Evolutionary conservation across 129 eudicot species (phyloP).

Genomic region (Solidago caesia): DNA sequence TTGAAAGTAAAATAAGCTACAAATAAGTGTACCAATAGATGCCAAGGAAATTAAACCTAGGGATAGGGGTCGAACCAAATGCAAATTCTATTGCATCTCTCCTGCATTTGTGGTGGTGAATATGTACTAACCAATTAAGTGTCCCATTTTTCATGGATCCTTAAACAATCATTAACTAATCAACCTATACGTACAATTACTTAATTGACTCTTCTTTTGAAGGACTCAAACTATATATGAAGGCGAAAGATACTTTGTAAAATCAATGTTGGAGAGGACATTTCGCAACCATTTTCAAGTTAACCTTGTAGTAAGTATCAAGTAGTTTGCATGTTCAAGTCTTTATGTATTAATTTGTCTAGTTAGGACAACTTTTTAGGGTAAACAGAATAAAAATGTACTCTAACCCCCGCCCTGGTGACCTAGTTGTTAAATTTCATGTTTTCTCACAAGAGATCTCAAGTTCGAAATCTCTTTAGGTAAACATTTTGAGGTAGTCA

Average conservation of each 20-base stretch:
- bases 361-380: not conserved
- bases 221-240: not conserved
- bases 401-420: too few species aligned
- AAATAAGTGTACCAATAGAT: not conserved
- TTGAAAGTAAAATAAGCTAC: not conserved
- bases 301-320: not conserved
- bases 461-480: too few species aligned
- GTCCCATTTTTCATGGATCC: not conserved
- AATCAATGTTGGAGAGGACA: not conserved
- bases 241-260: not conserved
- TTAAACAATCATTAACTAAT: conserved; percentile 1
- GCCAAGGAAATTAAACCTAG: not conserved
- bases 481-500: too few species aligned
- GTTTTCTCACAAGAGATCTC: too few species aligned
- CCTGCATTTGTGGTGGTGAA: conserved; percentile 7
- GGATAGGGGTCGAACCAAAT: conserved; percentile 11
- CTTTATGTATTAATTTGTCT: not conserved
- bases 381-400: too few species aligned
- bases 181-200: not conserved
- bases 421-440: too few species aligned
- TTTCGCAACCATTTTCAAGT: not conserved
- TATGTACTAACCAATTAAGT: not conserved
- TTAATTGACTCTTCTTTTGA: not conserved
- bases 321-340: not conserved
- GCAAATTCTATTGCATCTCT: not conserved